phyloP scores from a whole-genome alignment of 2,329 filamentous ascomycete genomes.

The Apiospora malaysiana region DNA sequence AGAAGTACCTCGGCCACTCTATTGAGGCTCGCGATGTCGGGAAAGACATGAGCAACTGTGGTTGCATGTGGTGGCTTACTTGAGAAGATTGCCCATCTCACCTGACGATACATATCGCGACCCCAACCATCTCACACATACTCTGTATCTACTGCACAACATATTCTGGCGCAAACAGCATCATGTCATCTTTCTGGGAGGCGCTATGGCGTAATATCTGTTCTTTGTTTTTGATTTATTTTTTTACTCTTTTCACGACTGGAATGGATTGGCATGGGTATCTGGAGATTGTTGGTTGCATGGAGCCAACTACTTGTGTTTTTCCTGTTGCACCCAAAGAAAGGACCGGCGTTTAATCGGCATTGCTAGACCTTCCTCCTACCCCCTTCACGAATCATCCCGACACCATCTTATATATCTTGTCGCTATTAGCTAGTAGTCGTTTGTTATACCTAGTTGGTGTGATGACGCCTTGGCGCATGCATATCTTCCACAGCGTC shows the following conservation, averaged over 20 bases:
- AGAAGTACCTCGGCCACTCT: slow-evolving; percentile 28
- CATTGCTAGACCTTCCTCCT: slow-evolving; percentile 4
- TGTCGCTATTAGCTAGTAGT: slow-evolving; percentile 18
- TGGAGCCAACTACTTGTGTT: slow-evolving; percentile 14
- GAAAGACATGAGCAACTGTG: slow-evolving; percentile 55
- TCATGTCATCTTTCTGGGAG: slow-evolving; percentile 6
- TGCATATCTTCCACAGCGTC: slow-evolving; percentile 2
- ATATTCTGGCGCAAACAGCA: slow-evolving; percentile 15
- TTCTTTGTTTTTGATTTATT: slow-evolving; percentile 23
- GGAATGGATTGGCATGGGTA: slow-evolving; percentile 32
- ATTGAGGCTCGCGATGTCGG: slow-evolving; percentile 28
- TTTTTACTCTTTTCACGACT: slow-evolving; percentile 11
- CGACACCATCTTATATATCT: slow-evolving; percentile 15
- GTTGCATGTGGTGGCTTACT: slow-evolving; percentile 59
- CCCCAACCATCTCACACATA: slow-evolving; percentile 11
- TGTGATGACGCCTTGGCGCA: slow-evolving; percentile 2
- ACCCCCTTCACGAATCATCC: slow-evolving; percentile 10
- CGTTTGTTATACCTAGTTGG: slow-evolving; percentile 18
- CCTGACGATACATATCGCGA: background rate
- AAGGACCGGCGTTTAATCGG: slow-evolving; percentile 23
- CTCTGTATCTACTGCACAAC: slow-evolving; percentile 16
- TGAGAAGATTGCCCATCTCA: slow-evolving; percentile 37
- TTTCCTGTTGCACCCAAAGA: slow-evolving; percentile 34
- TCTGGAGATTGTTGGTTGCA: slow-evolving; percentile 24
- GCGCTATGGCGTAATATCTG: slow-evolving; percentile 5